A percentile compares a stretch with the other conserved stretches of the same genome.
Conservation (phyloP, 2,329 filamentous ascomycete species). For the Aspergillus ustus region DNA sequence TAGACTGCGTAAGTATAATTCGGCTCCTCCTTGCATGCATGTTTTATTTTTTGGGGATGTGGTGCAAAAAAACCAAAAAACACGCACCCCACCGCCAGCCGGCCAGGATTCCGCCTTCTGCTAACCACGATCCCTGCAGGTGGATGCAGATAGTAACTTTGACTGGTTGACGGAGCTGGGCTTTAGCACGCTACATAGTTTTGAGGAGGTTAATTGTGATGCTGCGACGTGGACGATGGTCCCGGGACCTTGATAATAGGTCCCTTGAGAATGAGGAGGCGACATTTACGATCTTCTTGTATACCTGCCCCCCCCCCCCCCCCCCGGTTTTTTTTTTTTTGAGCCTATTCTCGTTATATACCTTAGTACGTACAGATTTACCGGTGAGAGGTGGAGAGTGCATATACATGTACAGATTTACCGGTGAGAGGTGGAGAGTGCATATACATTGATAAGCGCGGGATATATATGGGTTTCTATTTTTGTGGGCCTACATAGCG, state of each 20-base stretch:
- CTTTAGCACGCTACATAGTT: conserved; percentile 76
- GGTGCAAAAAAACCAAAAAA: neutral
- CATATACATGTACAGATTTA: conserved; percentile 15
- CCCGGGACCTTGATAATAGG: conserved; percentile 39
- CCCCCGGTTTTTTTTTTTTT: conserved; percentile 10
- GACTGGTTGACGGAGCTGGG: conserved; percentile 79
- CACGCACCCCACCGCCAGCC: neutral
- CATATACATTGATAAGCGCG: conserved; percentile 20
- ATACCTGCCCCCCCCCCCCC: too few relatives aligned
- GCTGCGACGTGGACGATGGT: conserved; percentile 65
- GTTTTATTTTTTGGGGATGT: neutral
- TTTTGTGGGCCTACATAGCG: neutral
- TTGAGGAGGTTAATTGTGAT: conserved; percentile 78
- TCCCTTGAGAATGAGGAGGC: neutral
- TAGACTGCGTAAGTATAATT: conserved; percentile 73
- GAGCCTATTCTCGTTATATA: neutral
- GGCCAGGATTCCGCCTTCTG: neutral
- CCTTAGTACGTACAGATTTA: neutral
- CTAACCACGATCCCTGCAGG: conserved; percentile 52
- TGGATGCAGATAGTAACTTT: conserved; percentile 71
- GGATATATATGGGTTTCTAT: neutral
- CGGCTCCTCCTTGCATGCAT: neutral
- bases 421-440: conserved; percentile 4
- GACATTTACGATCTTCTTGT: conserved; percentile 16
- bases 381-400: conserved; percentile 4